phyloP scores from a whole-genome alignment of 1,284 basidiomycete species.

The Cryptococcus sp. region DNA sequence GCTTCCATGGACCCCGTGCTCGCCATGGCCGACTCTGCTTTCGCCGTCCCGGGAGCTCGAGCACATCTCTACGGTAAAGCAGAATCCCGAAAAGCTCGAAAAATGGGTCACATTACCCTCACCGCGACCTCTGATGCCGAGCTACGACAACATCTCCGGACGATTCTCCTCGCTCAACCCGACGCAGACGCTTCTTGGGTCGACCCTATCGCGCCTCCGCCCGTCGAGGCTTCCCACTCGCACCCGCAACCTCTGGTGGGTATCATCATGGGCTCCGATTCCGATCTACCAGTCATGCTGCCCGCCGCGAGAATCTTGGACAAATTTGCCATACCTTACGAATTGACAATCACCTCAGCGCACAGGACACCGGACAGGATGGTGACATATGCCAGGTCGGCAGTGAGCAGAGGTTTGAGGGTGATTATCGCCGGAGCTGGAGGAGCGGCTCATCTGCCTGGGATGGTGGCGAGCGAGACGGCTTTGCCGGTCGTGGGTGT shows the following conservation, averaged over 20 bases:
- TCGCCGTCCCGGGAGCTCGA: slow-evolving; percentile 67
- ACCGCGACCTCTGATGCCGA: slow-evolving; percentile 77
- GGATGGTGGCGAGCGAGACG: slow-evolving; percentile 96
- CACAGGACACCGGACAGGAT: slow-evolving; percentile 90
- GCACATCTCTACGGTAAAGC: slow-evolving; percentile 92
- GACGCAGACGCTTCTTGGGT: slow-evolving; percentile 51
- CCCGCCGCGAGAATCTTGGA: slow-evolving; percentile 82
- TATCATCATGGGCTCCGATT: slow-evolving; percentile 98
- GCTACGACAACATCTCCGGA: slow-evolving; percentile 62
- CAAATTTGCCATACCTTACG: slow-evolving; percentile 77
- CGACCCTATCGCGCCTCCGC: slow-evolving; percentile 55
- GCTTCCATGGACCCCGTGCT: slow-evolving; percentile 56
- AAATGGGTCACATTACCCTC: slow-evolving; percentile 97
- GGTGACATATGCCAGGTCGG: slow-evolving; percentile 73
- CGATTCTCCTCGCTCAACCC: slow-evolving; percentile 63
- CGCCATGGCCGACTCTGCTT: slow-evolving; percentile 55
- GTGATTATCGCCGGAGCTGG: slow-evolving; percentile 93
- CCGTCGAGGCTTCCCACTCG: slow-evolving; percentile 45
- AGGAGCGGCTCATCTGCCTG: slow-evolving; percentile 93
- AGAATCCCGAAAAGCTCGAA: slow-evolving; percentile 81
- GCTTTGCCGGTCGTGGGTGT: slow-evolving; percentile 91
- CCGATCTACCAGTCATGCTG: slow-evolving; percentile 90
- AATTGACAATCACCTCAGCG: slow-evolving; percentile 92
- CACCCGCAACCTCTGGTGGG: slow-evolving; percentile 76
- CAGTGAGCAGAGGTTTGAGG: slow-evolving; percentile 65